Evolutionary conservation across 1,284 basidiomycete species (phyloP).

Genomic region (Leccinum ponderosum): DNA sequence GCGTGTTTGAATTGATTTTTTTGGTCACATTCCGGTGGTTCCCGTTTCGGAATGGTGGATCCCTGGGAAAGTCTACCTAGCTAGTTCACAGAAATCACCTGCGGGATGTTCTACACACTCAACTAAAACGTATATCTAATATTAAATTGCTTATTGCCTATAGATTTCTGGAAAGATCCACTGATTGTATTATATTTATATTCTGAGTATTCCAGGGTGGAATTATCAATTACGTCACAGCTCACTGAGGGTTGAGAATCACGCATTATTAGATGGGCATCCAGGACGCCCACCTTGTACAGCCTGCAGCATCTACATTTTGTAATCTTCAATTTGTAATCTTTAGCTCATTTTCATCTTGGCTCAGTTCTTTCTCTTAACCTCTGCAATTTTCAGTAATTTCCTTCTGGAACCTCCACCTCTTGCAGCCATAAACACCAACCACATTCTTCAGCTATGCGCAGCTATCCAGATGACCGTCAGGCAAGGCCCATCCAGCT

Average conservation of each 20-base stretch:
- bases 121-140: not conserved
- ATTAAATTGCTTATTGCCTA: not conserved
- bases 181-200: not conserved
- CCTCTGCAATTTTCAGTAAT: not conserved
- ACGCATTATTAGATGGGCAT: not conserved
- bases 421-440: not conserved
- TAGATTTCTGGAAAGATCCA: too few relatives aligned
- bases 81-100: not conserved
- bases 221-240: not conserved
- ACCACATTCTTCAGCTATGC: not conserved
- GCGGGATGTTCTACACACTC: not conserved
- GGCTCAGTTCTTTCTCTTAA: not conserved
- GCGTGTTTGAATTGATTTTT: too few relatives aligned
- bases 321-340: not conserved
- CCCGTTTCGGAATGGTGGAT: not conserved
- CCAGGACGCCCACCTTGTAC: not conserved
- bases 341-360: not conserved
- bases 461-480: constrained; percentile 4
- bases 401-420: not conserved
- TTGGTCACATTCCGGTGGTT: too few relatives aligned
- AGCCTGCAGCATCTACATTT: not conserved
- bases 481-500: not conserved
- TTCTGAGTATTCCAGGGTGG: not conserved
- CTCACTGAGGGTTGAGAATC: not conserved
- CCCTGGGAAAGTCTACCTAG: not conserved